These are phyloP conservation scores for Apiotrichum laibachii DNA, from an alignment of 1,284 basidiomycete genomes.

Conservation along the genomic window DNA sequence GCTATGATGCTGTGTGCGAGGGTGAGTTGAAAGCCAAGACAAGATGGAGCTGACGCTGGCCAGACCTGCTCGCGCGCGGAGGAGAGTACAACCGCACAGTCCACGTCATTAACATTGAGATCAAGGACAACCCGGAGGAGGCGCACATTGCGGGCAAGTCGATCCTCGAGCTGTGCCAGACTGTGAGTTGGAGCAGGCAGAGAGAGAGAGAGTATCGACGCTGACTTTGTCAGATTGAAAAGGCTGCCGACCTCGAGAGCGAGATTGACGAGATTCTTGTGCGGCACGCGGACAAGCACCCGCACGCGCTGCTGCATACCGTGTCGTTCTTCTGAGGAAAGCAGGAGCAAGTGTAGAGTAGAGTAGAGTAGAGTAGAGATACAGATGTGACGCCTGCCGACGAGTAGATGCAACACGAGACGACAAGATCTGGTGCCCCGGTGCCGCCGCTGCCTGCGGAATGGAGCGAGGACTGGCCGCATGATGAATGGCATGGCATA, in stretches of 20 bases:
- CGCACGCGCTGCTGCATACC: slow-evolving; percentile 87
- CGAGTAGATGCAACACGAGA: not conserved
- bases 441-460: no score
- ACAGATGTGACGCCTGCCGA: not conserved
- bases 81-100: slow-evolving; percentile 92
- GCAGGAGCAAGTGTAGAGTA: not conserved
- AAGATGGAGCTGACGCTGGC: not conserved
- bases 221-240: slow-evolving; percentile 67
- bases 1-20: slow-evolving; percentile 97
- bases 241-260: slow-evolving; percentile 78
- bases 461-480: no score
- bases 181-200: slow-evolving; percentile 60
- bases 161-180: slow-evolving; percentile 86
- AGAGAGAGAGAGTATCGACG: not conserved
- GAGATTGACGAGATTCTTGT: slow-evolving; percentile 85
- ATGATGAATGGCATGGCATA: no score
- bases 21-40: slow-evolving; percentile 58
- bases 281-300: slow-evolving; percentile 79
- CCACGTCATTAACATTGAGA: slow-evolving; percentile 97
- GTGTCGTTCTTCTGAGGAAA: slow-evolving; percentile 72
- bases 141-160: slow-evolving; percentile 92
- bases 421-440: no score
- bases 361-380: not conserved
- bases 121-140: slow-evolving; percentile 99
- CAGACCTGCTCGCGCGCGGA: slow-evolving; percentile 83